Percentiles rank a stretch among this genome's conserved stretches.
Conservation (phyloP, 1,139 yeast species). For the Geotrichum phurueaensis region DNA sequence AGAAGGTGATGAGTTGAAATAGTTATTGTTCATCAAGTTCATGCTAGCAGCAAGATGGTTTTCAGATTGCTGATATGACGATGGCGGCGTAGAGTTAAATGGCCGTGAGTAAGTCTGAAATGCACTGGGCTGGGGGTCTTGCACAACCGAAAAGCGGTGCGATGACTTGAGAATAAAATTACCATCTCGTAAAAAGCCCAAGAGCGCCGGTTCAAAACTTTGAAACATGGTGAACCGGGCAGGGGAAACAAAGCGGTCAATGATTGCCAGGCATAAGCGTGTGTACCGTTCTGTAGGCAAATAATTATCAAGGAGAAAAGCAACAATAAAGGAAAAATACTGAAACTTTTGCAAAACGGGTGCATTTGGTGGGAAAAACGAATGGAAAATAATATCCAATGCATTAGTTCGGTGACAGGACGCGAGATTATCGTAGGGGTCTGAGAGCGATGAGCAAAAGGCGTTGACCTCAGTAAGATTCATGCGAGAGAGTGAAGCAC, state of each 20-base stretch:
- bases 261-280: constrained; percentile 24
- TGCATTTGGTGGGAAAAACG: constrained; percentile 28
- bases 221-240: constrained; percentile 22
- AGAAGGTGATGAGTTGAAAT: constrained; percentile 13
- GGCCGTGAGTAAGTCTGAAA: constrained; percentile 4
- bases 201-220: constrained; percentile 23
- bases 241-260: constrained; percentile 19
- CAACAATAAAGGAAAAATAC: constrained; percentile 30
- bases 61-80: constrained; percentile 26
- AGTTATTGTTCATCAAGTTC: constrained; percentile 1
- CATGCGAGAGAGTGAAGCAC: constrained; percentile 30
- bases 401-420: constrained; percentile 28
- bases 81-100: constrained; percentile 20
- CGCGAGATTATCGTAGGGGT: constrained; percentile 27
- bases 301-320: constrained; percentile 23
- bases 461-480: constrained; percentile 23
- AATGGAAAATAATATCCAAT: constrained; percentile 31
- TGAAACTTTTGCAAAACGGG: constrained; percentile 26
- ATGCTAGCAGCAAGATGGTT: constrained; percentile 21
- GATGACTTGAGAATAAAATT: constrained; percentile 21
- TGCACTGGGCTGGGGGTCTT: constrained; percentile 4
- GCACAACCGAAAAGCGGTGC: constrained; percentile 9
- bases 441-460: constrained; percentile 21
- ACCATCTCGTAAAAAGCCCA: constrained; percentile 28
- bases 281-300: constrained; percentile 20